A percentile compares a stretch with the other conserved stretches of the same genome.
Conservation (phyloP, 495 filamentous ascomycete genomes). For the Tuber microsphaerosporum region DNA sequence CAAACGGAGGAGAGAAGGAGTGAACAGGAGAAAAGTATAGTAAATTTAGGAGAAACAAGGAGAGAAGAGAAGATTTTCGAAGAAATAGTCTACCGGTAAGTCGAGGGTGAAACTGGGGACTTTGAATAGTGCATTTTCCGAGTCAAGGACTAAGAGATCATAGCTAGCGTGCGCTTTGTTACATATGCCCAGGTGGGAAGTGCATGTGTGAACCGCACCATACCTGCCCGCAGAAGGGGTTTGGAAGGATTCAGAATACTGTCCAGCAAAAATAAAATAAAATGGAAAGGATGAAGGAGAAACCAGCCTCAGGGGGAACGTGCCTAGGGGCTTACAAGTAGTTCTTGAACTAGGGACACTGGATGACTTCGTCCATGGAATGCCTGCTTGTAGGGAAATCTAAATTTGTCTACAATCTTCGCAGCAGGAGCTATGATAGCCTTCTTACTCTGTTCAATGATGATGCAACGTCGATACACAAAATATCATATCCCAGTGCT, state of each 20-base stretch:
- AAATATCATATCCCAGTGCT: neutral
- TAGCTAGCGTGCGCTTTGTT: neutral
- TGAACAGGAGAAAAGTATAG: constrained; percentile 9
- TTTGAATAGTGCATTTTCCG: neutral
- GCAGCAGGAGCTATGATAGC: neutral
- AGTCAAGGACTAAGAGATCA: neutral
- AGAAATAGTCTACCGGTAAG: neutral
- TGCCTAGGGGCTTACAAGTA: neutral
- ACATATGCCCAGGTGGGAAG: constrained; percentile 3
- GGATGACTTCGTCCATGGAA: neutral
- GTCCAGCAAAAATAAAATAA: neutral
- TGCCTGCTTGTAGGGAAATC: neutral
- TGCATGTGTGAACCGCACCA: neutral
- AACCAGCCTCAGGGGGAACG: neutral
- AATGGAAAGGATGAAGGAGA: neutral
- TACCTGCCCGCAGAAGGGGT: neutral
- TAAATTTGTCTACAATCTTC: neutral
- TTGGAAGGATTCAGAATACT: neutral
- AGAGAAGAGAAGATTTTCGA: neutral
- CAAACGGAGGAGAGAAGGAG: constrained; percentile 13
- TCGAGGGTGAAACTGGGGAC: neutral
- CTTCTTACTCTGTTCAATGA: neutral
- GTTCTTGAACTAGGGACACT: neutral
- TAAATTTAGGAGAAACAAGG: neutral
- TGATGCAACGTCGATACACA: neutral